Conservation (phyloP, 176 grass and related monocot genomes). For the Stipa capillata region DNA sequence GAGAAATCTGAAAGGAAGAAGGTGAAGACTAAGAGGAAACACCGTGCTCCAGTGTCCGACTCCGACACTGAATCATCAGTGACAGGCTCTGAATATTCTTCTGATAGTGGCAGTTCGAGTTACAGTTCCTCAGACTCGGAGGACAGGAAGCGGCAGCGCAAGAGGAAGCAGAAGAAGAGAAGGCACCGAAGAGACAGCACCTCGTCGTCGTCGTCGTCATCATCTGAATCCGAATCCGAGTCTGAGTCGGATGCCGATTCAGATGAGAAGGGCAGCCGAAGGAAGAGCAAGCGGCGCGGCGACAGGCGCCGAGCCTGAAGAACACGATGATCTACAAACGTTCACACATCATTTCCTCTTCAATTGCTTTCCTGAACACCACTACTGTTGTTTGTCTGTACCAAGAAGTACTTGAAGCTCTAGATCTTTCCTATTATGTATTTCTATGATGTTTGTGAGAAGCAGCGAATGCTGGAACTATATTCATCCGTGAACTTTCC, state of each 20-base stretch:
- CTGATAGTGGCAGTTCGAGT: conserved; percentile 43
- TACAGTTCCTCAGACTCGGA: conserved; percentile 35
- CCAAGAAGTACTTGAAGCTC: neutral
- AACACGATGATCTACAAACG: neutral
- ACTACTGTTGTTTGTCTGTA: neutral
- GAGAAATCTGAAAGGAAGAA: conserved; percentile 15
- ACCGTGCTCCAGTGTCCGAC: conserved; percentile 62
- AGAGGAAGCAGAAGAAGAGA: neutral
- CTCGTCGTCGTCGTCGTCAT: conserved; percentile 50
- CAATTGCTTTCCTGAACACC: neutral
- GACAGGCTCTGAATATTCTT: conserved; percentile 46
- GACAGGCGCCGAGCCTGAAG: conserved; percentile 21
- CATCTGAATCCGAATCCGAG: conserved; percentile 36
- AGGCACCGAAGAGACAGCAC: conserved; percentile 1
- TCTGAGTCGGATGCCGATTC: conserved; percentile 53
- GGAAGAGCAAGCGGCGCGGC: conserved; percentile 36
- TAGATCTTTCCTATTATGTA: neutral
- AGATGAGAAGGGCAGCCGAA: conserved; percentile 51
- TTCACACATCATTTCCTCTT: neutral
- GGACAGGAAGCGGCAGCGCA: neutral
- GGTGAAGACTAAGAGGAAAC: conserved; percentile 61
- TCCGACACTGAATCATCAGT: conserved; percentile 53
- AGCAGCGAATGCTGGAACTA: no score
- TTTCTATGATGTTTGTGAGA: neutral
- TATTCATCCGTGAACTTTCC: neutral